Conservation (phyloP, 805 yeast species). For the Candida succiphila region DNA sequence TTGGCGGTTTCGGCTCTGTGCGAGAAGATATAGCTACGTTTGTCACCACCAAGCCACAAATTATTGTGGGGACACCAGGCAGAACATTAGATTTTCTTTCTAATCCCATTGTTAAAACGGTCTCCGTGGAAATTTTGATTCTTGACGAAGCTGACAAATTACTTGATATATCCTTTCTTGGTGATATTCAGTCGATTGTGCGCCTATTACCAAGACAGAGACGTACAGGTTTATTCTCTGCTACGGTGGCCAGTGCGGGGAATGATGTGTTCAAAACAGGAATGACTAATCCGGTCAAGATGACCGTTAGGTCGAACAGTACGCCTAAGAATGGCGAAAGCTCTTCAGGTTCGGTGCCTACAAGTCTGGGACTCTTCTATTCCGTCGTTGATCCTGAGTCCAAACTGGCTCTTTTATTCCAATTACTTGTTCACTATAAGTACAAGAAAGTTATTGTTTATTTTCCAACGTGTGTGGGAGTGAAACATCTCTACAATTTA, state of each 20-base stretch:
- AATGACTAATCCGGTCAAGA: constrained; percentile 84
- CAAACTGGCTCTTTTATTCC: constrained; percentile 52
- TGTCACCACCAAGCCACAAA: constrained; percentile 48
- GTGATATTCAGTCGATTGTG: constrained; percentile 59
- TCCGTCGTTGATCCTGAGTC: constrained; percentile 45
- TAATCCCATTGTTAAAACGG: constrained; percentile 46
- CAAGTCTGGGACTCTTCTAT: constrained; percentile 52
- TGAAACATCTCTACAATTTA: constrained; percentile 62
- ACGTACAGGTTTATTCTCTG: constrained; percentile 89
- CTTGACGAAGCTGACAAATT: constrained; percentile 92
- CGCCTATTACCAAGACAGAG: constrained; percentile 77
- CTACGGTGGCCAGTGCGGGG: constrained; percentile 82
- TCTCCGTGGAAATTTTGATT: constrained; percentile 61
- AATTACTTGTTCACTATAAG: constrained; percentile 39
- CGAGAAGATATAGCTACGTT: constrained; percentile 65
- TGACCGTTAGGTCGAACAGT: constrained; percentile 54
- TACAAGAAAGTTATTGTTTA: constrained; percentile 82
- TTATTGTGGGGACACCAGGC: constrained; percentile 90
- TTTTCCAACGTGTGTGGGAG: constrained; percentile 83
- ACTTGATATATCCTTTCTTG: constrained; percentile 65
- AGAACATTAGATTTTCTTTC: constrained; percentile 66
- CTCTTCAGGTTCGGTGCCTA: constrained; percentile 61
- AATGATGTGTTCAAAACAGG: constrained; percentile 76
- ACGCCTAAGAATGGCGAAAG: constrained; percentile 23
- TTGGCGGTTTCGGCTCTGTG: constrained; percentile 53